Conservation (phyloP, 2,329 filamentous ascomycete genomes). For the Aspergillus costaricaensis region DNA sequence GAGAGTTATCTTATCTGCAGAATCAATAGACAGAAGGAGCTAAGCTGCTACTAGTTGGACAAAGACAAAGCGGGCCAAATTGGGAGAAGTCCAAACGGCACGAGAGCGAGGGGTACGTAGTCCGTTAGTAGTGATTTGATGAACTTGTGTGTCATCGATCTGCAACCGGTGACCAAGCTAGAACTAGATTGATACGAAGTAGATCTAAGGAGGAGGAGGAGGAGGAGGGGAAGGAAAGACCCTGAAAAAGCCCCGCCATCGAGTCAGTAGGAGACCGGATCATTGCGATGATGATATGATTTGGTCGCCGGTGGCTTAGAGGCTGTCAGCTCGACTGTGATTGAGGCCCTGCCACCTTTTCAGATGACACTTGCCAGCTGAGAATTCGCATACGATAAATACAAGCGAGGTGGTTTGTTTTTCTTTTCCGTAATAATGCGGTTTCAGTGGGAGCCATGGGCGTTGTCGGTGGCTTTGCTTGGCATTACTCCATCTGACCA, state of each 20-base stretch:
- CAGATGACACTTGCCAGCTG: neutral
- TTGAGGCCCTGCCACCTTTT: neutral
- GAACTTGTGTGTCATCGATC: constrained; percentile 1
- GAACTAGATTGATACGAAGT: neutral
- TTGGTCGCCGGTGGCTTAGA: neutral
- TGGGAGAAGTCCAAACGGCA: neutral
- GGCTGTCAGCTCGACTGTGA: neutral
- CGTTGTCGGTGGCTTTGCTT: neutral
- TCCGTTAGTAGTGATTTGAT: neutral
- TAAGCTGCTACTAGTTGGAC: neutral
- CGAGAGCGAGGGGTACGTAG: too few relatives aligned
- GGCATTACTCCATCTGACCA: neutral
- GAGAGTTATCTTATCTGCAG: neutral
- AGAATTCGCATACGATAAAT: neutral
- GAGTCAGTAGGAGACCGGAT: neutral
- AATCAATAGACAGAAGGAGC: neutral
- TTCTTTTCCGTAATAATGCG: neutral
- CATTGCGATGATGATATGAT: neutral
- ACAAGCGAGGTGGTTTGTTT: neutral
- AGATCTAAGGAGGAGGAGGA: too few relatives aligned
- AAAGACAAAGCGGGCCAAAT: neutral
- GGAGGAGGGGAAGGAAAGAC: neutral
- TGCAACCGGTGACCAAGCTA: neutral
- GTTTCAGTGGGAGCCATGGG: neutral
- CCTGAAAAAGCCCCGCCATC: constrained; percentile 6